phyloP scores from a whole-genome alignment of 495 filamentous ascomycete species.

The Immersiella caudata region DNA sequence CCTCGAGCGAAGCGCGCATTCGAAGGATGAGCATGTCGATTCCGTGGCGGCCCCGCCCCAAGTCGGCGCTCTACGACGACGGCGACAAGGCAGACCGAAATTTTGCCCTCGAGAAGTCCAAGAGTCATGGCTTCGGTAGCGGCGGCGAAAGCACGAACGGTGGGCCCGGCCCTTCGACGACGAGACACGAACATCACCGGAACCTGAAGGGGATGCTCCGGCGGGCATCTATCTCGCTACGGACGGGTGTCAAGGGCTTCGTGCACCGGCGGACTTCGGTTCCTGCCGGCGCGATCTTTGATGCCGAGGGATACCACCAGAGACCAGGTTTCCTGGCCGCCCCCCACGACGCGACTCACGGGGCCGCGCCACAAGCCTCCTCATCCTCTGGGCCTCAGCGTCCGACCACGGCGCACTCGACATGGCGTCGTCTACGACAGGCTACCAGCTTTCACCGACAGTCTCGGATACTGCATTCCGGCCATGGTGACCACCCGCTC shows the following conservation, averaged over 20 bases:
- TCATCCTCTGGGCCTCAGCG: slow-evolving; percentile 27
- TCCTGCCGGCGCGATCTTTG: slow-evolving; percentile 38
- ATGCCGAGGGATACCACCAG: slow-evolving; percentile 33
- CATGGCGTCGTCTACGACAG: slow-evolving; percentile 53
- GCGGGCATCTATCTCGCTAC: slow-evolving; percentile 54
- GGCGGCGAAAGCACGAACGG: slow-evolving; percentile 21
- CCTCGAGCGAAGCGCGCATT: slow-evolving; percentile 23
- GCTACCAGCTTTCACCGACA: slow-evolving; percentile 53
- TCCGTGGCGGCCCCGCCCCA: slow-evolving; percentile 40
- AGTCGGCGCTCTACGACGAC: slow-evolving; percentile 31
- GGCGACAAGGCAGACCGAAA: slow-evolving; percentile 24
- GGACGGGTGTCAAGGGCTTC: slow-evolving; percentile 44
- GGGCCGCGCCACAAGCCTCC: background rate
- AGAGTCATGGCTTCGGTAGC: slow-evolving; percentile 33
- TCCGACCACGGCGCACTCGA: slow-evolving; percentile 51
- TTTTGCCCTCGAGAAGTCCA: slow-evolving; percentile 37
- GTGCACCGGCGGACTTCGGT: slow-evolving; percentile 52
- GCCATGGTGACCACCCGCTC: slow-evolving; percentile 39
- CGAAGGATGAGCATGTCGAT: slow-evolving; percentile 45
- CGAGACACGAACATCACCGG: slow-evolving; percentile 28
- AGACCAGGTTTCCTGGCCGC: slow-evolving; percentile 27
- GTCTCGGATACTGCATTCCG: slow-evolving; percentile 42
- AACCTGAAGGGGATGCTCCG: slow-evolving; percentile 50
- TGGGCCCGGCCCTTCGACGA: slow-evolving; percentile 14
- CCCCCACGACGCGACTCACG: background rate